Base-by-base conservation (phyloP, 2,329 filamentous ascomycete genomes). In the Hypomyces rosellus region DNA sequence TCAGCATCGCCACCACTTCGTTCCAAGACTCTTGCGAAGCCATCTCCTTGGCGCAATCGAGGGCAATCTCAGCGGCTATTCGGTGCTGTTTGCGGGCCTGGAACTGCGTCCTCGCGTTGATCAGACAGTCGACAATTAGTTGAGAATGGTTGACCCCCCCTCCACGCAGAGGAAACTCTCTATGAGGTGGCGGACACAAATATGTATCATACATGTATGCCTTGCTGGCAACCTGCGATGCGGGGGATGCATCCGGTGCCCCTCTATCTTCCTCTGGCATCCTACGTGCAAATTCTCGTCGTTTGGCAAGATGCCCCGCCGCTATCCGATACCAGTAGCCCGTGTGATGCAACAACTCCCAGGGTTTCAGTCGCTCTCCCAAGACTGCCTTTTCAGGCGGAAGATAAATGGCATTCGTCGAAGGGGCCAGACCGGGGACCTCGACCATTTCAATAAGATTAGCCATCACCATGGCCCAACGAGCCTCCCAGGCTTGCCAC, bases 401-500 rank as follows among this genome's bases (percentile, higher is more conserved):
- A 8, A 83, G 67, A 54, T 74, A 84, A 7, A 83, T 64, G 13
- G 65, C 61, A 45, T 63, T 63, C 1, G 70, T 71, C 2, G 68
- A 65, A 1, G 74, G 70, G 2, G 67, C 68, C 15, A 84, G 67
- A 34, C 77, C 76, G 3, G 72, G 69, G 12, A 82, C 69, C 16
- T 74, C 72, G 22, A 75, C 70, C 54, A 74, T 78, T 54, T 81
- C 75, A 15, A 84, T 74, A 54, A 84, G 62, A 41, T 80, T 73
- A 2, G 80, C 81, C 82, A 85, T 85, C 12, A 82, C 69, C 18
- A 71, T 72, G 14, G 80, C 76, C 82, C 82, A 85, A 50, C 88
- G 80, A 38, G 88, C 84, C 69, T 96, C 87, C 91, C 92, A 99
- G 2, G 92, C 91, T 61, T 89, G 81, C 88, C 91, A 97, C 5